phyloP scores from a whole-genome alignment of 495 filamentous ascomycete genomes.

The Elasticomyces elasticus region DNA sequence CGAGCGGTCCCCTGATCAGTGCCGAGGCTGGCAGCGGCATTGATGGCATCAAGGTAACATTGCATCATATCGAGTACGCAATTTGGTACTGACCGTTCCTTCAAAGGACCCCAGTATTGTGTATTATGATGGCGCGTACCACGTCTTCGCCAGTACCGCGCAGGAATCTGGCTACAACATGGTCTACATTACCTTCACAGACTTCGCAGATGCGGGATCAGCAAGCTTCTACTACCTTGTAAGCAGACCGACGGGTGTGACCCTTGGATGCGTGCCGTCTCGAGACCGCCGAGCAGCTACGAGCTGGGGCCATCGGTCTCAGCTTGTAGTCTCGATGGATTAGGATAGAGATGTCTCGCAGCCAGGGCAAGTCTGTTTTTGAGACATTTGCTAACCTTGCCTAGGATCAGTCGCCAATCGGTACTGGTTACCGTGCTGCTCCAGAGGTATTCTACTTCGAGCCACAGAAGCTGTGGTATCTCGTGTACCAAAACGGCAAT shows the following conservation, averaged over 20 bases:
- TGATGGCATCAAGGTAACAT: conserved; percentile 27
- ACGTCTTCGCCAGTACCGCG: conserved; percentile 24
- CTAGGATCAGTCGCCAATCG: conserved; percentile 20
- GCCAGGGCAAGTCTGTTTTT: too few species aligned
- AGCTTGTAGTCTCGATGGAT: too few species aligned
- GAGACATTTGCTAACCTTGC: too few species aligned
- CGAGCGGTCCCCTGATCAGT: conserved; percentile 15
- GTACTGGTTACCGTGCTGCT: conserved; percentile 18
- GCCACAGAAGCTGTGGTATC: conserved; percentile 25
- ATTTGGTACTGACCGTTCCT: too few species aligned
- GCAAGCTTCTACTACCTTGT: conserved; percentile 22
- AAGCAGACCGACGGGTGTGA: too few species aligned
- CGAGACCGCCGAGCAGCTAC: too few species aligned
- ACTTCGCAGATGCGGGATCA: conserved; percentile 15
- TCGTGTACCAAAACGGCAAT: conserved; percentile 25
- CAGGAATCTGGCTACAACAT: conserved; percentile 18
- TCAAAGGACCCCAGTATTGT: conserved; percentile 25
- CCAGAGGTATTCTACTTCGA: conserved; percentile 26
- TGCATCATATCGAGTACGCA: too few species aligned
- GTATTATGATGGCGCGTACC: conserved; percentile 22
- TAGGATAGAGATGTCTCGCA: too few species aligned
- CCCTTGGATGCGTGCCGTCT: too few species aligned
- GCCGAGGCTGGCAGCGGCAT: conserved; percentile 18
- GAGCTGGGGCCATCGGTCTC: too few species aligned
- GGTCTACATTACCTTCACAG: conserved; percentile 25